Percentiles rank a stretch among this genome's conserved stretches.
Evolutionary conservation across 306 rosid genomes (phyloP).

Genomic region (Vigna unguiculata): DNA sequence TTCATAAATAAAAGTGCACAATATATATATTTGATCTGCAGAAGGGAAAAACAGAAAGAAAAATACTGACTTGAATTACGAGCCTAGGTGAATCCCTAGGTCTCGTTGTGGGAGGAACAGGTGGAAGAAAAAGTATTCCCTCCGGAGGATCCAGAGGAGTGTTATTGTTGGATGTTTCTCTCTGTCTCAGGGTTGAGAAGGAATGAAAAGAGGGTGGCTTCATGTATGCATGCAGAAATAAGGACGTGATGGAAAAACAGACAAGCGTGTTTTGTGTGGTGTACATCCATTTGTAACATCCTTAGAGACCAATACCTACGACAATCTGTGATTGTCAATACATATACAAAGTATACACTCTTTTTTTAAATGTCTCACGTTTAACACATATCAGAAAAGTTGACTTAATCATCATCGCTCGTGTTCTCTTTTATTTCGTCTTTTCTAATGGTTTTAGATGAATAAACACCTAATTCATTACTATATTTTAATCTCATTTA

Average conservation of each 20-base stretch:
- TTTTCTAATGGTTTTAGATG: too few relatives aligned
- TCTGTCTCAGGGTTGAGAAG: background rate
- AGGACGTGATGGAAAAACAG: background rate
- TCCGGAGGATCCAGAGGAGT: conserved; percentile 35
- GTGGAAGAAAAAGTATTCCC: background rate
- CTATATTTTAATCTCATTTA: too few relatives aligned
- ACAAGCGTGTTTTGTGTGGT: conserved; percentile 31
- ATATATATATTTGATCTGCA: background rate
- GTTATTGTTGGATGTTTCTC: background rate
- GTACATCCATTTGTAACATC: background rate
- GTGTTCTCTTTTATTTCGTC: too few relatives aligned
- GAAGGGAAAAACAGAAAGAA: background rate
- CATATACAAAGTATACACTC: too few relatives aligned
- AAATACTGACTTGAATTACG: background rate
- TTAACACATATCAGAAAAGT: too few relatives aligned
- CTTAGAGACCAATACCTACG: background rate
- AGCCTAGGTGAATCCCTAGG: conserved; percentile 35
- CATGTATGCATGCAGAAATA: conserved; percentile 12
- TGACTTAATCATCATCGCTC: too few relatives aligned
- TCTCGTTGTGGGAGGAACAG: too few relatives aligned
- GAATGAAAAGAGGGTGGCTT: background rate
- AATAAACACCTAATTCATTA: too few relatives aligned
- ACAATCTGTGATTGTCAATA: too few relatives aligned
- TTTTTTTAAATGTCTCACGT: too few relatives aligned
- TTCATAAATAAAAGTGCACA: background rate